A percentile compares a stretch with the other conserved stretches of the same genome.
These are phyloP conservation scores for Gracilaria gracilis DNA, from an alignment of 23 red algal genomes.

Conservation along the genomic window DNA sequence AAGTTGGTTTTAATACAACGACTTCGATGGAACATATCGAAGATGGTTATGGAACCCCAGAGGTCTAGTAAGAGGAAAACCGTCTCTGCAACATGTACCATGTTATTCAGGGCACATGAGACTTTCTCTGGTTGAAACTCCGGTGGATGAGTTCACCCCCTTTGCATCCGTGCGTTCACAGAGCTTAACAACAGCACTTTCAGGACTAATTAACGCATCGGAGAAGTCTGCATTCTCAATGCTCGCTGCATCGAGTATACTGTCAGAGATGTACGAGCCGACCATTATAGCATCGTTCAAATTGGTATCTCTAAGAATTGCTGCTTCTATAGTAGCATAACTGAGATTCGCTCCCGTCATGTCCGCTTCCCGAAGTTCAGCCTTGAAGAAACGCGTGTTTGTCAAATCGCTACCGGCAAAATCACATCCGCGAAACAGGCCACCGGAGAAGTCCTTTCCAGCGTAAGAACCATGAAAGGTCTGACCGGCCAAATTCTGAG, in stretches of 20 bases:
- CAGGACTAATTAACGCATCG: slow-evolving; percentile 83
- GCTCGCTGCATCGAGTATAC: slow-evolving; percentile 62
- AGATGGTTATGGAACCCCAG: too few relatives aligned
- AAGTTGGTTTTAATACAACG: too few relatives aligned
- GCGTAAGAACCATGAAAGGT: slow-evolving; percentile 70
- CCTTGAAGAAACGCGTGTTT: slow-evolving; percentile 87
- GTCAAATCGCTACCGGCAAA: slow-evolving; percentile 77
- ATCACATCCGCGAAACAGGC: slow-evolving; percentile 63
- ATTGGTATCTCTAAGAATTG: slow-evolving; percentile 68
- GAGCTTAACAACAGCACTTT: slow-evolving; percentile 52
- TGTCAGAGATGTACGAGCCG: slow-evolving; percentile 79
- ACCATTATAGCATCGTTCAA: slow-evolving; percentile 72
- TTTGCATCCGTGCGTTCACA: slow-evolving; percentile 76
- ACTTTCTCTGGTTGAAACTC: slow-evolving; percentile 82
- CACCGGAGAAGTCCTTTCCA: slow-evolving; percentile 81
- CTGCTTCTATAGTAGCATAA: slow-evolving; percentile 76
- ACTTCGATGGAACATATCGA: too few relatives aligned
- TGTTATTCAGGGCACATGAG: slow-evolving; percentile 87
- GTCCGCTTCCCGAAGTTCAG: slow-evolving; percentile 80
- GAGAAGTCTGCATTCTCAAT: slow-evolving; percentile 77
- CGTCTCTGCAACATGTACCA: too few relatives aligned
- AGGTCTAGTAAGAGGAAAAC: too few relatives aligned
- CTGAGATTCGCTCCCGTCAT: slow-evolving; percentile 73
- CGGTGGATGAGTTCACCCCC: slow-evolving; percentile 78
- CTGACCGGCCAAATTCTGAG: slow-evolving; percentile 58